Evolutionary conservation across 2,329 filamentous ascomycete genomes (phyloP).

Genomic region (Colletotrichum gloeosporioides): DNA sequence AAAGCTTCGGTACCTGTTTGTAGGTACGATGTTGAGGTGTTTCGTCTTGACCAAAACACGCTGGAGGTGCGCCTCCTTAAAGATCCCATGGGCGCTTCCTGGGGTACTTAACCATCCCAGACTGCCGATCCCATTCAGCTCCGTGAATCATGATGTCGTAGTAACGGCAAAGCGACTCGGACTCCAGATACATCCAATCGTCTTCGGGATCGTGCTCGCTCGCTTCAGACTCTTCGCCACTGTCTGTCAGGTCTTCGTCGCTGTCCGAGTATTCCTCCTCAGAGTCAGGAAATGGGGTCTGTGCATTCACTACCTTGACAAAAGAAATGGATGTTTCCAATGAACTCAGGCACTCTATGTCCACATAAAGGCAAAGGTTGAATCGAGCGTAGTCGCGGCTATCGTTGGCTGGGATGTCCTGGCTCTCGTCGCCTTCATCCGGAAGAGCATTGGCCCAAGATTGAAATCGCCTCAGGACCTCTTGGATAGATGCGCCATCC

Average conservation of each 20-base stretch:
- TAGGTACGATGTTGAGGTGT: not conserved
- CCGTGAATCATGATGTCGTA: not conserved
- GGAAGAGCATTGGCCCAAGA: not conserved
- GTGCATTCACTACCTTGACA: not conserved
- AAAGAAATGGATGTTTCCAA: not conserved
- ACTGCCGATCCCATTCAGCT: not conserved
- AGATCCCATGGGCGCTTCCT: not conserved
- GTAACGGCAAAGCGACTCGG: not conserved
- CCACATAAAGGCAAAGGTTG: not conserved
- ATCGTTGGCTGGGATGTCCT: not conserved
- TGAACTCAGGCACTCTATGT: not conserved
- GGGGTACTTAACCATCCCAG: not conserved
- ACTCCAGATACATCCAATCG: not conserved
- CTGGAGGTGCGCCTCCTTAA: not conserved
- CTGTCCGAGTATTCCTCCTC: not conserved
- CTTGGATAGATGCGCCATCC: not conserved
- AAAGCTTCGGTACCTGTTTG: fast-evolving
- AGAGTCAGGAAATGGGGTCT: fast-evolving
- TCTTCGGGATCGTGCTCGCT: not conserved
- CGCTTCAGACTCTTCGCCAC: not conserved
- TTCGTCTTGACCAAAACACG: not conserved
- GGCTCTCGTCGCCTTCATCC: not conserved
- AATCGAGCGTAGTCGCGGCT: not conserved
- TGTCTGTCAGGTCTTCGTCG: not conserved
- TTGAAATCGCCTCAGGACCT: not conserved